Percentiles rank a stretch among this genome's conserved stretches.
Conservation (phyloP, 176 grass and related monocot genomes). For the Echinochloa phyllopogon region DNA sequence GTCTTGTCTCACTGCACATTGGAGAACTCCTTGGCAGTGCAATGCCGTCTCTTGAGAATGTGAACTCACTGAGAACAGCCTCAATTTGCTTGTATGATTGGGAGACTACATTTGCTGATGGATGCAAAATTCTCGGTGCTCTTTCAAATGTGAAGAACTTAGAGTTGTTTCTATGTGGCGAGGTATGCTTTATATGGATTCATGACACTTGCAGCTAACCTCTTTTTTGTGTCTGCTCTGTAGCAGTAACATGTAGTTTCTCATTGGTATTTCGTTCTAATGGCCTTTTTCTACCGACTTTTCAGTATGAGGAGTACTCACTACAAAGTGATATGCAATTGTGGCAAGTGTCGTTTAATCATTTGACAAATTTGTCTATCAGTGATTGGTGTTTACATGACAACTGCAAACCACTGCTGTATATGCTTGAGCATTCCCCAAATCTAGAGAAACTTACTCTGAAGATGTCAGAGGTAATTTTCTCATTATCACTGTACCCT, state of each 20-base stretch:
- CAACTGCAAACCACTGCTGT: neutral
- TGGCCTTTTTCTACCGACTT: neutral
- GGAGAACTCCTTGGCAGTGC: neutral
- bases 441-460: neutral
- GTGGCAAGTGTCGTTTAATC: neutral
- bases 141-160: conserved; percentile 11
- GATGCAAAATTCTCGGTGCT: neutral
- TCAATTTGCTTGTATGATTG: neutral
- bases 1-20: neutral
- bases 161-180: neutral
- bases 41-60: neutral
- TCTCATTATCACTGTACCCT: neutral
- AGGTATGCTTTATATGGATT: neutral
- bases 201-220: neutral
- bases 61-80: neutral
- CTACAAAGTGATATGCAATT: neutral
- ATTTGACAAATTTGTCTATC: conserved; percentile 1
- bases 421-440: neutral
- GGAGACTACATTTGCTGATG: neutral
- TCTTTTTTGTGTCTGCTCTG: neutral
- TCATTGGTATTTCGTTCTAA: neutral
- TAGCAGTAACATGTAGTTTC: neutral
- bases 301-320: neutral
- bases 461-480: neutral
- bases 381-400: conserved; percentile 17